Base-by-base conservation (phyloP, 73 alveolate species). In the Diophrys appendiculata region DNA sequence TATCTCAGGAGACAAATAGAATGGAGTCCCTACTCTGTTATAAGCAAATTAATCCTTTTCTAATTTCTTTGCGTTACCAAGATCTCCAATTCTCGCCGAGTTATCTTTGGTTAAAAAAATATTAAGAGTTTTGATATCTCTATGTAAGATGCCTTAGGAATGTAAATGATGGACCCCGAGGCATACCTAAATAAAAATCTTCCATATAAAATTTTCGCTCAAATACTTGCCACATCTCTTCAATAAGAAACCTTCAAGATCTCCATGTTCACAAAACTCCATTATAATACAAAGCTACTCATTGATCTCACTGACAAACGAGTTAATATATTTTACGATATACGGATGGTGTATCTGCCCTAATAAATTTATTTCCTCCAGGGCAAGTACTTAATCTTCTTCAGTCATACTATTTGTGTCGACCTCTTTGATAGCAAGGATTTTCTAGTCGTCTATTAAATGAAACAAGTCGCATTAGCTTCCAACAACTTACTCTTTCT, bases 1-100 rank as follows among this genome's bases (percentile, higher is more conserved):
- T 77, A 97, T 84, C 92, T 97, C 99, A 0, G 99, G 99, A 8
- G 99, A 96, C 78, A 97, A 80, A 88, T 97, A 97, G 92, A 92
- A 97, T 0, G 99, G 99, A 0, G 99, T 95, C 23, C 98, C 98
- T 33, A 94, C 91, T 14, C 27, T 28, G 54, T 76, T 34, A 43
- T 27, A 29, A 22, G 52, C 55, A 8, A 72, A 52, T n/a, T 67
- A 76, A 5, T 65, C 85, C 71, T 65, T 65, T n/a, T 23, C 26
- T 31, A 3, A 3, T 67, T 67, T 60, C 77, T 86, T 90, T 24
- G 96, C 96, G 32, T 86, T 92, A 2, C 96, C 96, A 52, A 90
- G 68, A 68, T 90, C 96, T 28, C 96, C 96, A 23, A 90, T 80
- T 79, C 82, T 85, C 29, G 86, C 74, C 68, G 53, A 65, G 52